phyloP scores from a whole-genome alignment of 345 rosid genomes.

The Moringa oleifera region DNA sequence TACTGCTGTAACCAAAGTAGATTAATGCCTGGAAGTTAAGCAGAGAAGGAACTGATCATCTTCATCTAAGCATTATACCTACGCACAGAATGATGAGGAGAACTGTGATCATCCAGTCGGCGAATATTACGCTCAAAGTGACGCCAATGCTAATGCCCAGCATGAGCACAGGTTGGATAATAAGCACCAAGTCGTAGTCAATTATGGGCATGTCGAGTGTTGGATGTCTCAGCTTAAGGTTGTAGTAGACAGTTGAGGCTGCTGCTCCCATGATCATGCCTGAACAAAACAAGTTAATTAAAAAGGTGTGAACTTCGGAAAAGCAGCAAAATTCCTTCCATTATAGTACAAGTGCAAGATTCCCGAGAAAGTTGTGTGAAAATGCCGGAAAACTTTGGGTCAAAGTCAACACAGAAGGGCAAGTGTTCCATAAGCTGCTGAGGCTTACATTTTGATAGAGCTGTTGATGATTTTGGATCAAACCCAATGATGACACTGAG shows the following conservation, averaged over 20 bases:
- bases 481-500: constrained; percentile 74
- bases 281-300: constrained; percentile 22
- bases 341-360: no score
- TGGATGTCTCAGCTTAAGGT: constrained; percentile 69
- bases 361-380: no score
- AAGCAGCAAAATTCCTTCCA: not conserved
- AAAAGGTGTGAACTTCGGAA: not conserved
- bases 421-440: no score
- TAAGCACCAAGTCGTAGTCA: constrained; percentile 74
- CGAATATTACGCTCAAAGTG: constrained; percentile 62
- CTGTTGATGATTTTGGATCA: constrained; percentile 78
- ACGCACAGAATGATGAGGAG: constrained; percentile 75
- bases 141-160: constrained; percentile 82
- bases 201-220: constrained; percentile 71
- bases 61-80: no score
- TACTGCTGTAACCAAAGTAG: no score
- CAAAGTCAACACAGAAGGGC: no score
- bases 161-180: constrained; percentile 87
- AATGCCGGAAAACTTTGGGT: no score
- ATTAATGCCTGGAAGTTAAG: not conserved
- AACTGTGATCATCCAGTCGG: constrained; percentile 83
- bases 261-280: constrained; percentile 94
- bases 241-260: constrained; percentile 73
- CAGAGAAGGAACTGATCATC: not conserved
- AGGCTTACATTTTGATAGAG: constrained; percentile 78